Evolutionary conservation across 1,284 basidiomycete genomes (phyloP), one percentile per base, ranked within the genome.

Genomic region (Tylopilus sp.): DNA sequence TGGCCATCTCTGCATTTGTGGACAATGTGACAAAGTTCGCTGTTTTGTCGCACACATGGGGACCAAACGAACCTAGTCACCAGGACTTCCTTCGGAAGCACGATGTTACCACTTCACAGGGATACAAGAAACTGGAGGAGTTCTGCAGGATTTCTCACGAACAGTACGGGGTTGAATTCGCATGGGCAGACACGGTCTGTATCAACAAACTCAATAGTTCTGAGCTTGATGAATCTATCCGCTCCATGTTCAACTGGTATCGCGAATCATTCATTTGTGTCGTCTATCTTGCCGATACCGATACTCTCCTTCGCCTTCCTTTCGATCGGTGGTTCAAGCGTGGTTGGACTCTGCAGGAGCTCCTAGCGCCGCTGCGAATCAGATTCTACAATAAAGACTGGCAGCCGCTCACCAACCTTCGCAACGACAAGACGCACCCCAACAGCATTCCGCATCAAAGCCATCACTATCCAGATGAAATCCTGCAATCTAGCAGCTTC

Each of bases 281-380:
- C 33, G 24, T 39, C 11, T 51, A 57, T 22, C 53, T 57, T 17
- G 19, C 48, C 11, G 24, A 25, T 29, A 48, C 14, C 4, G 13
- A 4, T 9, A 19, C 24, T 7, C 37, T 48, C 5, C 29, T 9
- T 15, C 22, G 41, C 15, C n/a, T 40, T 4, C 17, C 37, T 1
- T 3, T 11, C 14, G 53, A 57, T 14, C 7, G 36, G 8, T 59
- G 57, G 57, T 59, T 59, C n/a, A 51, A 48, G 1, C 47, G 57
- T 3, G 57, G 57, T 9, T 59, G 57, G 57, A 58, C 57, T 13
- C 32, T 59, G 2, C 57, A 59, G 39, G 57, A 59, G 26, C 49
- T 59, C 19, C 26, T 59, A 1, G 57, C 57, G 2, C 49, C 57
- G 0, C 39, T 15, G 1, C 28, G 10, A 3, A 13, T 59, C 10